Evolutionary conservation across 148 eudicot genomes (phyloP).

Genomic region (Linanthus parryae): DNA sequence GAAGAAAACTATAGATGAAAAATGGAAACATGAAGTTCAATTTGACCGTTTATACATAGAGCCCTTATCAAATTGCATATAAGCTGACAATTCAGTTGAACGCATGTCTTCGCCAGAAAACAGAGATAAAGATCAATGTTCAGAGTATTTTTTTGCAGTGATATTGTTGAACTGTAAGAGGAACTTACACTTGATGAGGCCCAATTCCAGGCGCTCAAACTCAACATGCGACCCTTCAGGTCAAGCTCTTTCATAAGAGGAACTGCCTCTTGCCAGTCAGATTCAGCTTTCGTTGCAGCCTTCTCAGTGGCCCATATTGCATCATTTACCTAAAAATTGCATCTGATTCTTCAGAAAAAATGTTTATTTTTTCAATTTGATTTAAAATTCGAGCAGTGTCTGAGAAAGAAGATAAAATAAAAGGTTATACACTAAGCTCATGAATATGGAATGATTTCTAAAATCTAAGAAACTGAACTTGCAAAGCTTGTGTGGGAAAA

Average conservation of each 20-base stretch:
- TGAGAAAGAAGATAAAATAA: too few relatives aligned
- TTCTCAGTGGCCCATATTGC: constrained; percentile 82
- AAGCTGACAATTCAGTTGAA: too few relatives aligned
- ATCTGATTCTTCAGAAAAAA: constrained; percentile 13
- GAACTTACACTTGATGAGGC: constrained; percentile 81
- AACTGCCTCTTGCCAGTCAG: constrained; percentile 60
- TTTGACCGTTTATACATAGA: too few relatives aligned
- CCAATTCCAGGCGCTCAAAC: constrained; percentile 92
- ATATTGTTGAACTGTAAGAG: background rate
- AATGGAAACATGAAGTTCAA: too few relatives aligned
- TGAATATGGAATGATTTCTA: too few relatives aligned
- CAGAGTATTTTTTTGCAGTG: too few relatives aligned
- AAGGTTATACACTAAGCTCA: too few relatives aligned
- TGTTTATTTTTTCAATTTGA: background rate
- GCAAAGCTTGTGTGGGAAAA: constrained; percentile 76
- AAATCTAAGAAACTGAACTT: constrained; percentile 28
- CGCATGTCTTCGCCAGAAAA: too few relatives aligned
- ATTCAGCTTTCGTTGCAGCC: constrained; percentile 46
- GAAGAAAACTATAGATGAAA: too few relatives aligned
- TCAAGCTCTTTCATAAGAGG: constrained; percentile 46
- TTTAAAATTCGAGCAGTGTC: too few relatives aligned
- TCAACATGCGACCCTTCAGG: constrained; percentile 45
- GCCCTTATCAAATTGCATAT: too few relatives aligned
- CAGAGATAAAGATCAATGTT: too few relatives aligned
- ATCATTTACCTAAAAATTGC: constrained; percentile 60